Percentiles rank a stretch among this genome's conserved stretches.
Conservation (phyloP, 306 rosid species). For the Hippophae rhamnoides region DNA sequence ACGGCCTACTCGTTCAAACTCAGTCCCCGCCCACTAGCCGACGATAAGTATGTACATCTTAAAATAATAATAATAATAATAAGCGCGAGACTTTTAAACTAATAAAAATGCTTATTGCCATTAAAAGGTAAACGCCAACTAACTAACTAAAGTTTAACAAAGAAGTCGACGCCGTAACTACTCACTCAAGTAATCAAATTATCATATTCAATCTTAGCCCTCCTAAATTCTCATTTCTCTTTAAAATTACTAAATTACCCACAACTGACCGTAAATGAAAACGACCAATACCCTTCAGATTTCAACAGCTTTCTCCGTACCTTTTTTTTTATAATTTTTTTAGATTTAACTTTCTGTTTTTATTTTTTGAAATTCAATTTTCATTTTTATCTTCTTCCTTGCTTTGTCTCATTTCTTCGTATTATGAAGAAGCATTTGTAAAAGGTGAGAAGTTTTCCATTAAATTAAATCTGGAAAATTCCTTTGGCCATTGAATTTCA, state of each 20-base stretch:
- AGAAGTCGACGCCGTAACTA: conserved; percentile 61
- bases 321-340: neutral
- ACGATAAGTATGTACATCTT: no score
- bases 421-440: conserved; percentile 14
- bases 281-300: neutral
- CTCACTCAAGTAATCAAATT: conserved; percentile 1
- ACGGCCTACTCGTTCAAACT: no score
- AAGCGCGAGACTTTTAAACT: conserved; percentile 24
- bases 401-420: conserved; percentile 13
- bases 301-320: neutral
- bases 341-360: neutral
- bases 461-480: neutral
- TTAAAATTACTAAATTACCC: neutral
- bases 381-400: neutral
- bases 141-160: conserved; percentile 21
- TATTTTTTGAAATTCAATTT: neutral
- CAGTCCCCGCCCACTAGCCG: no score
- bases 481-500: neutral
- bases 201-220: neutral
- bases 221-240: neutral
- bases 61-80: no score
- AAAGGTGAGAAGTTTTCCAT: conserved; percentile 20
- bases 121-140: conserved; percentile 10
- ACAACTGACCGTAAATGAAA: neutral
- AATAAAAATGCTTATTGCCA: conserved; percentile 16